phyloP scores from a whole-genome alignment of 2,329 filamentous ascomycete genomes.

The Colletotrichum zoysiae region DNA sequence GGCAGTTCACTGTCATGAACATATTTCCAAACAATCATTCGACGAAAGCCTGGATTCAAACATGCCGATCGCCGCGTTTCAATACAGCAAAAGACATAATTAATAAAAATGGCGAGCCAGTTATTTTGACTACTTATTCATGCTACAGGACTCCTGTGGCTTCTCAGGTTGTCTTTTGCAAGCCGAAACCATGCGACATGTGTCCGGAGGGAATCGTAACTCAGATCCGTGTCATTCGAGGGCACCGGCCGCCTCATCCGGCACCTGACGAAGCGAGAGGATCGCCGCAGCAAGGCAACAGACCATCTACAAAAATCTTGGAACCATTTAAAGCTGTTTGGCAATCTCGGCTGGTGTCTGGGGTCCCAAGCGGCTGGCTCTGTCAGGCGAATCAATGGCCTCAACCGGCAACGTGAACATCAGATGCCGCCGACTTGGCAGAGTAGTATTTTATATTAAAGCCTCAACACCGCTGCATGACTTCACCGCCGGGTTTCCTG shows the following conservation, averaged over 20 bases:
- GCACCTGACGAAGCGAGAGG: not conserved
- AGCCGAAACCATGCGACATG: not conserved
- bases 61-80: not conserved
- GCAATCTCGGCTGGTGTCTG: not conserved
- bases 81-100: too few species aligned
- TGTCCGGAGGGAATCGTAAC: too few species aligned
- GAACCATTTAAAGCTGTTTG: not conserved
- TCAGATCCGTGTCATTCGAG: not conserved
- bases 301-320: not conserved
- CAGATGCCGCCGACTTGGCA: not conserved
- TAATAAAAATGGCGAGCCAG: not conserved
- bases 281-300: not conserved
- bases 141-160: too few species aligned
- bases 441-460: constrained; percentile 11
- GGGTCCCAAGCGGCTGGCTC: not conserved
- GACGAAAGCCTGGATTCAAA: not conserved
- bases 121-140: not conserved
- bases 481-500: constrained; percentile 3
- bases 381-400: not conserved
- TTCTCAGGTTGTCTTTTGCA: not conserved
- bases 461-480: constrained; percentile 4
- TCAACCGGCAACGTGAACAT: not conserved
- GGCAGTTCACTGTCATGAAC: not conserved
- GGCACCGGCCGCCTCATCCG: too few species aligned
- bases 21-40: not conserved